phyloP scores from a whole-genome alignment of 2,329 filamentous ascomycete genomes.

The Fusarium austroafricanum region DNA sequence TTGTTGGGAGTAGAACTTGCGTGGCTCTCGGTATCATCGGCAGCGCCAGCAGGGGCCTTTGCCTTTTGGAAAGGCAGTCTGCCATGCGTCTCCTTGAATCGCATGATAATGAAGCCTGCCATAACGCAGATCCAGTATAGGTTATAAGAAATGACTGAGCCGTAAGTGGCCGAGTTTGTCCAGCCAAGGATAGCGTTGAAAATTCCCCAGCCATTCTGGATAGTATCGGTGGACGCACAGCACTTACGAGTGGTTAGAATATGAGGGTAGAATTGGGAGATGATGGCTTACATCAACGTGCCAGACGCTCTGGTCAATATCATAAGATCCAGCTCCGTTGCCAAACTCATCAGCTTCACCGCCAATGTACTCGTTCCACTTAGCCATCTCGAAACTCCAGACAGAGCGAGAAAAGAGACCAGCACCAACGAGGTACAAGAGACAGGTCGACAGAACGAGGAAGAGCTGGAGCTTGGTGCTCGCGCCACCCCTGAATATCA shows the following conservation, averaged over 20 bases:
- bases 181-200: constrained; percentile 90
- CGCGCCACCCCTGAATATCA: constrained; percentile 54
- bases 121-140: constrained; percentile 86
- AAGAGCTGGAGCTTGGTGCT: constrained; percentile 72
- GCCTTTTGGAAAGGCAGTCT: constrained; percentile 60
- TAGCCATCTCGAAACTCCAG: constrained; percentile 77
- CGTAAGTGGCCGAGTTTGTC: constrained; percentile 89
- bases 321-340: constrained; percentile 78
- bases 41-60: constrained; percentile 41
- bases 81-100: constrained; percentile 72
- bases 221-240: constrained; percentile 77
- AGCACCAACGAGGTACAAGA: constrained; percentile 86
- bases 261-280: background rate
- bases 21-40: constrained; percentile 46
- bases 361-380: constrained; percentile 74
- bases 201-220: constrained; percentile 84
- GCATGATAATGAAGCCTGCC: constrained; percentile 72
- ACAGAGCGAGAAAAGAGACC: constrained; percentile 83
- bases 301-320: constrained; percentile 83
- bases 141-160: constrained; percentile 88
- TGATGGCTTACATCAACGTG: constrained; percentile 75
- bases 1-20: constrained; percentile 42
- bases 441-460: constrained; percentile 83
- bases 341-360: constrained; percentile 64
- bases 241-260: constrained; percentile 62